Evolutionary conservation across 106 monocot genomes (phyloP).

Genomic region (Hemerocallis citrina): DNA sequence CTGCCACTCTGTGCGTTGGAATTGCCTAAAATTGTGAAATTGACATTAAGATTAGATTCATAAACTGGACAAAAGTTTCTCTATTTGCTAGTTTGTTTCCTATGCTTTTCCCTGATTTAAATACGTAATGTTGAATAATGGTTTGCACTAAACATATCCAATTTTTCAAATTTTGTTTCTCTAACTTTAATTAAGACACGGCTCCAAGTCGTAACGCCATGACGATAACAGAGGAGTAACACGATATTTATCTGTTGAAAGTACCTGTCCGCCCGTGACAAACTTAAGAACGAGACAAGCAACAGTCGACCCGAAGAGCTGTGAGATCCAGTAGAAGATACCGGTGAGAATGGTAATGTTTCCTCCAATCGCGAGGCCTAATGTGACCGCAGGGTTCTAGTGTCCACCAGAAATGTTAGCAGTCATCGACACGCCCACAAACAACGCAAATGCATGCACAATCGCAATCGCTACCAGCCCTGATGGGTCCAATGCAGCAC

Average conservation of each 20-base stretch:
- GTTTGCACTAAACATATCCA: too few relatives aligned
- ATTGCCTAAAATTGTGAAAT: too few relatives aligned
- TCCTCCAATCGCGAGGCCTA: constrained; percentile 54
- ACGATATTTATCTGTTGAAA: neutral
- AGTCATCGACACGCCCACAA: constrained; percentile 60
- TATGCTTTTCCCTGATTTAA: too few relatives aligned
- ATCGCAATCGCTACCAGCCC: constrained; percentile 54
- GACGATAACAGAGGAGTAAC: too few relatives aligned
- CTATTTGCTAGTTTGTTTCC: too few relatives aligned
- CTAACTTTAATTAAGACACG: too few relatives aligned
- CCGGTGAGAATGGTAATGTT: constrained; percentile 59
- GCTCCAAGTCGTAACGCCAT: too few relatives aligned
- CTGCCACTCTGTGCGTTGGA: constrained; percentile 42
- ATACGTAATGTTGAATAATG: too few relatives aligned
- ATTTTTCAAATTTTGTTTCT: too few relatives aligned
- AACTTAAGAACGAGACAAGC: constrained; percentile 56
- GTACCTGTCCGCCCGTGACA: constrained; percentile 36
- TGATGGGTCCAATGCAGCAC: constrained; percentile 47
- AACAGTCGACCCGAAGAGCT: constrained; percentile 47
- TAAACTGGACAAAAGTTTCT: too few relatives aligned
- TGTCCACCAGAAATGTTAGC: constrained; percentile 79
- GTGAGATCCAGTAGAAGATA: constrained; percentile 72
- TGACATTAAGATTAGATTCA: too few relatives aligned
- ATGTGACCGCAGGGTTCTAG: constrained; percentile 62
- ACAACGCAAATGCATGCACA: constrained; percentile 54